Percentiles rank a stretch among this genome's conserved stretches.
Evolutionary conservation across 1,139 yeast species (phyloP).

Genomic region (Blastobotrys apis): DNA sequence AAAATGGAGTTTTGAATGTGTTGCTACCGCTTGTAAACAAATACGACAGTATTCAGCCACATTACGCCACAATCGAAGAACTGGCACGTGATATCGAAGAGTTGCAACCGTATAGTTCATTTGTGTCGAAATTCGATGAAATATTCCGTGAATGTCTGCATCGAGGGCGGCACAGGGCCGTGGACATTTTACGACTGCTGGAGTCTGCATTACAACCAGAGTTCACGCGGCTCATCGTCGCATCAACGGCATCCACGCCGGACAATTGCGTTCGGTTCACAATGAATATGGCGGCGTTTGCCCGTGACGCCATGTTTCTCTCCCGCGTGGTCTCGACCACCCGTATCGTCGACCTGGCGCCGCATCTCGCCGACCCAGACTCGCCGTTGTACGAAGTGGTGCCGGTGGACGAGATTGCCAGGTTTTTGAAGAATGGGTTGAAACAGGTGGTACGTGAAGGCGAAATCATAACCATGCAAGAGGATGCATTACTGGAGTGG

Average conservation of each 20-base stretch:
- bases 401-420: background rate
- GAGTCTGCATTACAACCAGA: background rate
- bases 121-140: background rate
- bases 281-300: background rate
- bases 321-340: background rate
- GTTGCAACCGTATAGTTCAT: background rate
- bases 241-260: background rate
- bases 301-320: constrained; percentile 5
- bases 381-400: background rate
- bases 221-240: background rate
- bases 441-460: background rate
- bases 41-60: background rate
- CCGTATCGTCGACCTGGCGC: background rate
- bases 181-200: background rate
- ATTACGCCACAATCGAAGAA: background rate
- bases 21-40: background rate
- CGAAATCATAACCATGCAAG: background rate
- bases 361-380: constrained; percentile 1
- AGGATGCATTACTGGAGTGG: background rate
- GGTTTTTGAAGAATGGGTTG: constrained; percentile 3
- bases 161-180: background rate
- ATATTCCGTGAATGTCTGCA: background rate
- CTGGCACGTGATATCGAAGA: background rate
- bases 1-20: no score
- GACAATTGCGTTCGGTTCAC: background rate